phyloP scores from a whole-genome alignment of 1,139 yeast species.

The Kluyveromyces sp. region DNA sequence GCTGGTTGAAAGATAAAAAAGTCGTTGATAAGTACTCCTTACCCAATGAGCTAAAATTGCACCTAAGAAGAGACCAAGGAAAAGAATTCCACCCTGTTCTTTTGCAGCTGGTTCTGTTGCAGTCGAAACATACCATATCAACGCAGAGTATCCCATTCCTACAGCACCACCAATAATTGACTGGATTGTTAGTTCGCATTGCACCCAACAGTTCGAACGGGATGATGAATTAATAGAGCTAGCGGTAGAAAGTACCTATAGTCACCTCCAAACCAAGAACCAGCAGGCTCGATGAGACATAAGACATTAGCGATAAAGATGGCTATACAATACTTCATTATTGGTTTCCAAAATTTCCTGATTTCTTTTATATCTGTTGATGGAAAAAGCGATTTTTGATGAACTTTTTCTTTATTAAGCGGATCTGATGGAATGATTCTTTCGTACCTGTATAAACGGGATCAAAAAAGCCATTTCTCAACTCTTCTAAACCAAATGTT shows the following conservation, averaged over 20 bases:
- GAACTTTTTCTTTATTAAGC: conserved; percentile 3
- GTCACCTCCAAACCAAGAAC: conserved; percentile 37
- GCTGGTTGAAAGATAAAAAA: conserved; percentile 33
- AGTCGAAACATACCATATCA: conserved; percentile 37
- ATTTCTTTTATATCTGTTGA: not conserved
- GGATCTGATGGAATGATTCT: conserved; percentile 10
- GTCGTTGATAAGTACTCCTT: conserved; percentile 35
- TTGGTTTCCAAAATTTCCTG: conserved; percentile 8
- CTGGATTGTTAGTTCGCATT: conserved; percentile 37
- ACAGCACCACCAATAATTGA: conserved; percentile 41
- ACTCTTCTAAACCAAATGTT: conserved; percentile 36
- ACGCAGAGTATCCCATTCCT: conserved; percentile 39
- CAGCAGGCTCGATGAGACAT: conserved; percentile 34
- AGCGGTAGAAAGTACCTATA: conserved; percentile 35
- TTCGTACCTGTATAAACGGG: conserved; percentile 35
- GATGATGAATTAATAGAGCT: conserved; percentile 39
- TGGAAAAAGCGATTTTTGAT: not conserved
- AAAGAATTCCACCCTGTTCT: conserved; percentile 42
- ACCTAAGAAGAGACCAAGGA: conserved; percentile 36
- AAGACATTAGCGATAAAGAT: conserved; percentile 34
- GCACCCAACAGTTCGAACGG: conserved; percentile 40
- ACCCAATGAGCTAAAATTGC: conserved; percentile 36
- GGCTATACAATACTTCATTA: conserved; percentile 36
- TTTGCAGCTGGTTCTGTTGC: conserved; percentile 34
- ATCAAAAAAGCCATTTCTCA: conserved; percentile 43